A percentile compares a stretch with the other conserved stretches of the same genome.
These are phyloP conservation scores for Parietaria judaica DNA, from an alignment of 306 rosid genomes.

Conservation along the genomic window DNA sequence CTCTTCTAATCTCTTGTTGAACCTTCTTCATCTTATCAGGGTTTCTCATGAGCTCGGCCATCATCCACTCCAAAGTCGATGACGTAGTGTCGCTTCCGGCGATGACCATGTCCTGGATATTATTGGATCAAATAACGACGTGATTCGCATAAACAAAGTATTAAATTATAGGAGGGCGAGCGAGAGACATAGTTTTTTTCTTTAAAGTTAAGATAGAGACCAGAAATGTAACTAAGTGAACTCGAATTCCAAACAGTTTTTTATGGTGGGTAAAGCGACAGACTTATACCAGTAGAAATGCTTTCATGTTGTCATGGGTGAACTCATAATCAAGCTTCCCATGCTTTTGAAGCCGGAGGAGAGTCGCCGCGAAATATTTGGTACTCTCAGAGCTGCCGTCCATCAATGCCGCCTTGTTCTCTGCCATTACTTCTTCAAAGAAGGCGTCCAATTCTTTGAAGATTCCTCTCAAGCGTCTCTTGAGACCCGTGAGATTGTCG, in stretches of 20 bases:
- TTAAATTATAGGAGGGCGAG: too few relatives aligned
- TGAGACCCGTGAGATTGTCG: constrained; percentile 15
- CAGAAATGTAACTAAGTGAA: too few relatives aligned
- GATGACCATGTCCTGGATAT: constrained; percentile 46
- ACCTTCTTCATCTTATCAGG: constrained; percentile 41
- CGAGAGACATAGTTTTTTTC: too few relatives aligned
- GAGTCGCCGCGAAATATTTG: constrained; percentile 25
- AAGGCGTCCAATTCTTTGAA: constrained; percentile 8
- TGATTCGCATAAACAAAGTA: too few relatives aligned
- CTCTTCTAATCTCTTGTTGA: constrained; percentile 47
- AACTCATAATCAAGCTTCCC: constrained; percentile 16
- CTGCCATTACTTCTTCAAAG: constrained; percentile 1
- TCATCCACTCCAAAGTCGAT: constrained; percentile 35
- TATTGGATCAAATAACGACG: too few relatives aligned
- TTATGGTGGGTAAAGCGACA: neutral
- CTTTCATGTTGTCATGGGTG: constrained; percentile 16
- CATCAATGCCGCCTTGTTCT: neutral
- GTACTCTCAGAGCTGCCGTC: neutral
- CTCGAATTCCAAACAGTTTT: too few relatives aligned
- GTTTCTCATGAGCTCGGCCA: constrained; percentile 39
- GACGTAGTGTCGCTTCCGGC: constrained; percentile 28
- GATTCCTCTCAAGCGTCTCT: neutral
- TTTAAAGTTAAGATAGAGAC: too few relatives aligned
- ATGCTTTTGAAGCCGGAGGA: constrained; percentile 24
- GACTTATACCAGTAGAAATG: constrained; percentile 1